These are phyloP conservation scores for Athelia psychrophila DNA, from an alignment of 1,284 basidiomycete genomes.

Conservation along the genomic window DNA sequence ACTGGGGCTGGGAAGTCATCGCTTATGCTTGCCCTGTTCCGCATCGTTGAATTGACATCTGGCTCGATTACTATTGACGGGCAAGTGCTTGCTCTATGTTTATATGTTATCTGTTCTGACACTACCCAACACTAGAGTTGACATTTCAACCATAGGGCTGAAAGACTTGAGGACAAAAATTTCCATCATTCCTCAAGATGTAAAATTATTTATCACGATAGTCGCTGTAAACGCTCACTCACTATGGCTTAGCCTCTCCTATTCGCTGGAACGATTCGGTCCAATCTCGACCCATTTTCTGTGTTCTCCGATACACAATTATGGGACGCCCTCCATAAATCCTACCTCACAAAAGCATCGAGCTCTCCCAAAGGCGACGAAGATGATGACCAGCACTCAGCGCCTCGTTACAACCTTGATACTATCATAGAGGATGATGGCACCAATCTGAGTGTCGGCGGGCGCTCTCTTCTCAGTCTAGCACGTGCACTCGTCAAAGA, in stretches of 20 bases:
- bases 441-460: conserved; percentile 59
- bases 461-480: conserved; percentile 65
- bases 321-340: conserved; percentile 62
- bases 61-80: conserved; percentile 37
- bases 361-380: conserved; percentile 12
- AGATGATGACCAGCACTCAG: neutral
- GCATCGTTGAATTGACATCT: conserved; percentile 38
- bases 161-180: conserved; percentile 44
- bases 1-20: conserved; percentile 60
- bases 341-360: conserved; percentile 47
- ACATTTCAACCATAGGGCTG: conserved; percentile 48
- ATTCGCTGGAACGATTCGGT: conserved; percentile 52
- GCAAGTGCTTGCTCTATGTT: conserved; percentile 42
- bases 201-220: conserved; percentile 14
- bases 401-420: conserved; percentile 47
- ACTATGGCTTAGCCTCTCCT: conserved; percentile 36
- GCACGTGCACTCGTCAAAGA: conserved; percentile 67
- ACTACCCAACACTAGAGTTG: conserved; percentile 31
- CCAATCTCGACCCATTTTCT: conserved; percentile 69
- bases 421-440: conserved; percentile 62
- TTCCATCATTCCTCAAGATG: conserved; percentile 55
- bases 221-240: conserved; percentile 9
- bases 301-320: conserved; percentile 55
- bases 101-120: conserved; percentile 21
- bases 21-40: conserved; percentile 34